Conservation (phyloP, 345 rosid species). For the Syzygium jambos region DNA sequence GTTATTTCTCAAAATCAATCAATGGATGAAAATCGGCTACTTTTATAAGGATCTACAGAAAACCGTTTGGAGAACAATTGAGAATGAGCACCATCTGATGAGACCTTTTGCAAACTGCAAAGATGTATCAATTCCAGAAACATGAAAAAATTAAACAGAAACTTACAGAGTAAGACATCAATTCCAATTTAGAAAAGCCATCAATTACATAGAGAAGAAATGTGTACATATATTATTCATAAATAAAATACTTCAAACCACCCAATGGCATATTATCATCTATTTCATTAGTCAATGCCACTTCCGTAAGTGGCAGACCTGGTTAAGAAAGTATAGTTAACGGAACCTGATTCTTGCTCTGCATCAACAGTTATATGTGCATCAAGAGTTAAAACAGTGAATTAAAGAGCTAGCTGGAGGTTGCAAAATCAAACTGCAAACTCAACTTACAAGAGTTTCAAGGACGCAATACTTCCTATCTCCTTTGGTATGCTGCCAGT, state of each 20-base stretch:
- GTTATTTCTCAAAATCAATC: background rate
- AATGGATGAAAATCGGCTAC: background rate
- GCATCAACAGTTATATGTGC: background rate
- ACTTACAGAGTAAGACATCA: background rate
- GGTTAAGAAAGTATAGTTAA: background rate
- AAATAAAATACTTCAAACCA: background rate
- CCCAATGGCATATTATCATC: background rate
- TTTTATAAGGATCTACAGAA: background rate
- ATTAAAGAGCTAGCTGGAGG: background rate
- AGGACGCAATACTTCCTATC: conserved; percentile 64
- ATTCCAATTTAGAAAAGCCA: background rate
- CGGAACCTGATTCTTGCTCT: background rate
- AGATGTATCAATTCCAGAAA: background rate
- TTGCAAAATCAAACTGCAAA: background rate
- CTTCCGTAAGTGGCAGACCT: background rate
- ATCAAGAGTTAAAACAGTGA: background rate
- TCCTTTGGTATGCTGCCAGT: conserved; percentile 78
- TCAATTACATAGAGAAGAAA: background rate
- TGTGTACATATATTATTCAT: background rate
- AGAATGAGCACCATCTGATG: background rate
- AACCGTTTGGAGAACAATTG: background rate
- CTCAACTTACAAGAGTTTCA: conserved; percentile 69
- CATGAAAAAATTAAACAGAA: background rate
- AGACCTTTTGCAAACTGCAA: background rate
- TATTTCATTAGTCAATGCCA: background rate